Base-by-base conservation (phyloP, 2,329 filamentous ascomycete species). In the Verticillium isaacii region DNA sequence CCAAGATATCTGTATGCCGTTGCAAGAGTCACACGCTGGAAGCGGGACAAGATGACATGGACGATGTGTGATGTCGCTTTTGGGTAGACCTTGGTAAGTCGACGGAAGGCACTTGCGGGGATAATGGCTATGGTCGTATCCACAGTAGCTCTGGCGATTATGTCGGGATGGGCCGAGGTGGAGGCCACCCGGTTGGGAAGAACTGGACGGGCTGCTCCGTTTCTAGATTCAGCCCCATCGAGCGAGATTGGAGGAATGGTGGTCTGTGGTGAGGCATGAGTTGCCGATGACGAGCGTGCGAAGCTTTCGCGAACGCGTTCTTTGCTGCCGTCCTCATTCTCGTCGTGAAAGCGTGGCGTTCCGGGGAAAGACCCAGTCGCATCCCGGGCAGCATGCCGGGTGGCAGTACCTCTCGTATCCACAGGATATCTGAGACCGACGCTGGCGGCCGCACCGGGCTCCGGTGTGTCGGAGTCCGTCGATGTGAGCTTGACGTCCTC, bases 101-200 rank as follows among this genome's bases (percentile, higher is more conserved):
- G 88, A 60, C 93, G 88, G 69, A 99, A 99, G 3, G 95, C 96
- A 72, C 93, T 97, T 1, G 95, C 95, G 1, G 96, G 96, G 62
- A 99, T 99, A 66, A 99, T 96, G 6, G 95, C 95, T 75, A 99
- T 97, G 0, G 96, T 99, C 0, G 95, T 99, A 72, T 99, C 96
- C 29, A 96, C 90, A 17, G 93, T 96, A 6, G 95, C 95, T 66
- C 95, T 86, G n/a, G 94, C 95, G 66, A 99, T 92, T 65, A 99
- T 95, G 71, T 99, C 95, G 12, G 95, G 95, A 75, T 99, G 95
- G 0, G 92, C 93, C 15, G 95, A 98, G 66, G 89, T 89, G 12
- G 86, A 85, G 36, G 78, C 75, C 34, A 41, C 55, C n/a, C 55
- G 41, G 3, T 37, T 32, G 25, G 61, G 37, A 15, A 15, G 41